Evolutionary conservation across 108 stramenopile genomes (phyloP), one percentile per base, ranked within the genome.

Genomic region (Craspedostauros australis): DNA sequence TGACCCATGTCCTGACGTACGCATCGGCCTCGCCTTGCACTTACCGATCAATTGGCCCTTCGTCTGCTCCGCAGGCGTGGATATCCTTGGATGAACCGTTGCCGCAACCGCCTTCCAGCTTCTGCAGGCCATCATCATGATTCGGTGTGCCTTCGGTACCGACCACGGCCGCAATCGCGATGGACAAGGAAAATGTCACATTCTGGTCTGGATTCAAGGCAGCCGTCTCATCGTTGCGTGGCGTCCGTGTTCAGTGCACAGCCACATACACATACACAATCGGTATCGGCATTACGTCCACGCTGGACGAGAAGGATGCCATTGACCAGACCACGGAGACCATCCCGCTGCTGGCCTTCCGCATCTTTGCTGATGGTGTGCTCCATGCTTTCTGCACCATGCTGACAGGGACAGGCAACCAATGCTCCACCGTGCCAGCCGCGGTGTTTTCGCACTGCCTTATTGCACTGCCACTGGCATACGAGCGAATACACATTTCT

Each of bases 351-450:
- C 38, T 85, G 31, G 51, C 73, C 1, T 6, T 67, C 2, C 80
- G 80, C 32, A 77, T 85, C 5, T 62, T 85, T 50, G 84, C 72
- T 5, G 84, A 85, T 52, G 84, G 79, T 15, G 39, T 80, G n/a
- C 79, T 80, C 39, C 50, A 52, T 27, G 73, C 76, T 18, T 37
- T 80, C n/a, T 73, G 66, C 37, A 77, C 70, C 15, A 52, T 80
- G 30, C 64, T 80, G 24, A 80, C 77, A 39, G 84, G 84, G 8
- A 79, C 77, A 34, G 84, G 84, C 6, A 52, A 73, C 11, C 84
- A 85, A 50, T 37, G 24, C 12, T 25, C 64, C 21, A 50, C 50
- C 7, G 49, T 80, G 15, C 84, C 84, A 1, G 69, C 79, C 43
- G 72, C 80, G 6, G 36, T 85, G 3, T 7, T 75, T 23, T 64